phyloP scores from a whole-genome alignment of 208 protist genomes.

The Crithidia expoeki region DNA sequence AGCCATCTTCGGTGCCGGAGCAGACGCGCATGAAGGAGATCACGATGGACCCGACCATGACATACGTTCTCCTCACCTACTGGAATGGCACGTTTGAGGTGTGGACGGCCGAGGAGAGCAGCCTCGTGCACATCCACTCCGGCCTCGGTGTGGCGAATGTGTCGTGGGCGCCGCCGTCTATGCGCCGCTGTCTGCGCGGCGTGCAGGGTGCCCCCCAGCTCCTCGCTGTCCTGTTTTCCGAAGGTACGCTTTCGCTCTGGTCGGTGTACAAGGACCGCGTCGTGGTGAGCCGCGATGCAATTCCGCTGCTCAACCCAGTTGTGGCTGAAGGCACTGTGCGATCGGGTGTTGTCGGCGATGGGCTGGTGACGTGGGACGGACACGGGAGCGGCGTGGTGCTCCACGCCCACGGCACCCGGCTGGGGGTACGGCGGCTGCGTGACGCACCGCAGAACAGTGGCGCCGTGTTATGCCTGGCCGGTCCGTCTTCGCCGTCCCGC shows the following conservation, averaged over 20 bases:
- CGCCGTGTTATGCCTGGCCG: constrained; percentile 30
- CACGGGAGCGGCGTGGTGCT: constrained; percentile 43
- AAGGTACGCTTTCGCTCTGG: constrained; percentile 77
- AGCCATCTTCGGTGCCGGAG: constrained; percentile 67
- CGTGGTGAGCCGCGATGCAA: constrained; percentile 65
- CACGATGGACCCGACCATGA: constrained; percentile 50
- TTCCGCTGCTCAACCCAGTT: constrained; percentile 45
- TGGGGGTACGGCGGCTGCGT: constrained; percentile 34
- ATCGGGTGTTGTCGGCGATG: constrained; percentile 39
- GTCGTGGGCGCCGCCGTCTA: constrained; percentile 73
- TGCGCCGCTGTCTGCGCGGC: constrained; percentile 56
- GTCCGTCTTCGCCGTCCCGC: constrained; percentile 18
- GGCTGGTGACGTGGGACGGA: constrained; percentile 54
- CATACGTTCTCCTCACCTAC: constrained; percentile 73
- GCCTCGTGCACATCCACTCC: constrained; percentile 75
- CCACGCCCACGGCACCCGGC: constrained; percentile 32
- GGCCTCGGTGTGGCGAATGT: constrained; percentile 72
- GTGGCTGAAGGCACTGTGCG: constrained; percentile 41
- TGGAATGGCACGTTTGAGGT: constrained; percentile 85
- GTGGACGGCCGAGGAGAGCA: constrained; percentile 65
- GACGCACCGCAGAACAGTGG: constrained; percentile 38
- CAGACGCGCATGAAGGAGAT: constrained; percentile 66
- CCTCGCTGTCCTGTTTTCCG: constrained; percentile 73
- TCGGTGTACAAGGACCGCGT: constrained; percentile 80
- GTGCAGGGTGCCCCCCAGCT: constrained; percentile 72